A percentile compares a stretch with the other conserved stretches of the same genome.
Evolutionary conservation across 2,329 filamentous ascomycete genomes (phyloP).

Genomic region (Fusarium proliferatum): DNA sequence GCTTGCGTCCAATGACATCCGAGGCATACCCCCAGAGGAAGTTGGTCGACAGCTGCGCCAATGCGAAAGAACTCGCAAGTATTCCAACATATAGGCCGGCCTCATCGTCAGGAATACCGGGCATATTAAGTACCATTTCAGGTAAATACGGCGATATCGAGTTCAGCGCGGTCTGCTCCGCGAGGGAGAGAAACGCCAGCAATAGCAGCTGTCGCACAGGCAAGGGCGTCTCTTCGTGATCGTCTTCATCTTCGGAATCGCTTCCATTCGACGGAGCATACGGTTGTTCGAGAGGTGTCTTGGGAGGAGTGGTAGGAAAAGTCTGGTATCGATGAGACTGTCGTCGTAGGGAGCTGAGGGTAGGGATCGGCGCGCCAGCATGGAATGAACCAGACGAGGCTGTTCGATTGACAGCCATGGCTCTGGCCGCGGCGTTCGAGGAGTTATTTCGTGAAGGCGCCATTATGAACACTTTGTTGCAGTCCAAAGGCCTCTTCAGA

Average conservation of each 20-base stretch:
- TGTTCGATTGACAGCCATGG: constrained; percentile 33
- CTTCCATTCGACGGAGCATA: constrained; percentile 43
- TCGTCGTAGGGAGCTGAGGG: constrained; percentile 51
- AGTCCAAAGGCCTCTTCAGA: background rate
- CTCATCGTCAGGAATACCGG: constrained; percentile 76
- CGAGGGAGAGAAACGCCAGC: constrained; percentile 87
- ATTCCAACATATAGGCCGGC: constrained; percentile 90
- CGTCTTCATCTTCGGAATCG: constrained; percentile 47
- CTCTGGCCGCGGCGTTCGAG: constrained; percentile 12
- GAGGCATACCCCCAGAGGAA: constrained; percentile 69
- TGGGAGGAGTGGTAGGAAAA: constrained; percentile 80
- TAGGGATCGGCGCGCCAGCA: constrained; percentile 62
- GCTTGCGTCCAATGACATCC: constrained; percentile 79
- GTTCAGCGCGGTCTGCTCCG: constrained; percentile 96
- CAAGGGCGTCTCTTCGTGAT: constrained; percentile 75
- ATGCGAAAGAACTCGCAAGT: constrained; percentile 89
- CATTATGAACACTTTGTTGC: constrained; percentile 25
- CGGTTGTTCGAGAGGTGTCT: constrained; percentile 67
- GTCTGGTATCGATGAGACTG: constrained; percentile 77
- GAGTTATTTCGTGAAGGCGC: constrained; percentile 27
- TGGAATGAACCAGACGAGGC: constrained; percentile 62
- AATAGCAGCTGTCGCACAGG: constrained; percentile 85
- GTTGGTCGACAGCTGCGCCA: constrained; percentile 92
- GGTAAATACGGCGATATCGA: constrained; percentile 96
- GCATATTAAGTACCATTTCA: constrained; percentile 88